Evolutionary conservation across 1,284 basidiomycete species (phyloP).

Genomic region (Stygiomarasmius scandens): DNA sequence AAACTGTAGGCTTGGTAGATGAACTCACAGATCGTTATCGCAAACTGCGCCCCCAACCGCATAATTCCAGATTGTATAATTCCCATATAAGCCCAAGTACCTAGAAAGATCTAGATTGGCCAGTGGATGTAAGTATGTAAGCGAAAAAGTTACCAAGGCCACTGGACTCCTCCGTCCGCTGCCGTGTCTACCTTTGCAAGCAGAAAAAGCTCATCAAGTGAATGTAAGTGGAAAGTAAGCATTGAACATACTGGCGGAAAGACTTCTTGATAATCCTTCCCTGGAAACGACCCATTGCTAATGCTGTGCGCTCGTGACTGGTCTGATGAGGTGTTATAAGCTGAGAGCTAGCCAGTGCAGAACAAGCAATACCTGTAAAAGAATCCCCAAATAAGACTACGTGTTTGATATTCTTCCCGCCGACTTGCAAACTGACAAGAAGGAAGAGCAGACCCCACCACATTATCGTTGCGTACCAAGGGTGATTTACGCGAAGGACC

Average conservation of each 20-base stretch:
- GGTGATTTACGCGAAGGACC: too few relatives aligned
- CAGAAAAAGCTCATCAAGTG: neutral
- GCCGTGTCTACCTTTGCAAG: conserved; percentile 19
- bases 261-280: conserved; percentile 27
- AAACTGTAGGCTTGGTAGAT: neutral
- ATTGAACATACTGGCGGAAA: conserved; percentile 23
- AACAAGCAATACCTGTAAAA: conserved; percentile 14
- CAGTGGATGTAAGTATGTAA: neutral
- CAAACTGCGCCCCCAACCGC: conserved; percentile 22
- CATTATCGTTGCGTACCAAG: too few relatives aligned
- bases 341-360: too few relatives aligned
- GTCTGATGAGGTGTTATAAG: conserved; percentile 10
- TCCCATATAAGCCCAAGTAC: conserved; percentile 23
- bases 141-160: conserved; percentile 20
- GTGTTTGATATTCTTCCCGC: neutral
- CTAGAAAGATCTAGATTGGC: neutral
- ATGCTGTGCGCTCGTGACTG: conserved; percentile 27
- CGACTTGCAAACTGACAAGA: too few relatives aligned
- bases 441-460: too few relatives aligned
- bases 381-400: conserved; percentile 18
- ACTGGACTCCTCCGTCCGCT: conserved; percentile 24
- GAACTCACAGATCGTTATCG: conserved; percentile 14
- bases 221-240: neutral
- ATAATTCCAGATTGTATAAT: conserved; percentile 24
- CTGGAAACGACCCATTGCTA: conserved; percentile 23